A percentile compares a stretch with the other conserved stretches of the same genome.
Conservation (phyloP, 2,329 filamentous ascomycete species). For the Albifimbria verrucaria region DNA sequence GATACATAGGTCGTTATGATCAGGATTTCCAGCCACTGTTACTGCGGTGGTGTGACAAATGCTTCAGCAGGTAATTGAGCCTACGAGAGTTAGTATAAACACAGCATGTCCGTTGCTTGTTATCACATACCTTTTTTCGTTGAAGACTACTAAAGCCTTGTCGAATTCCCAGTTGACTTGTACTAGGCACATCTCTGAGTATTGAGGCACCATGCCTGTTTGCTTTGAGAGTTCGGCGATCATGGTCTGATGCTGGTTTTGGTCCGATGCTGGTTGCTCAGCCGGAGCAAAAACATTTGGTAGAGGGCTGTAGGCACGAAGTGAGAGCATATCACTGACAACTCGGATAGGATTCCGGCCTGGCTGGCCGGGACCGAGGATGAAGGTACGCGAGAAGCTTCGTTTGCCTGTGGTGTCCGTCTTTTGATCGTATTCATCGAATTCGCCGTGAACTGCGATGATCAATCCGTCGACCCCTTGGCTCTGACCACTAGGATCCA, state of each 20-base stretch:
- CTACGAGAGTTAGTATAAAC: constrained; percentile 23
- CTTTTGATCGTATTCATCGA: constrained; percentile 65
- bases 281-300: constrained; percentile 37
- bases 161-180: constrained; percentile 79
- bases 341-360: constrained; percentile 66
- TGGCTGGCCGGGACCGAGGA: constrained; percentile 71
- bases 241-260: constrained; percentile 62
- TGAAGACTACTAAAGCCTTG: constrained; percentile 71
- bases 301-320: constrained; percentile 62
- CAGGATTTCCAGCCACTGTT: neutral
- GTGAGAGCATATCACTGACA: constrained; percentile 72
- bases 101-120: neutral
- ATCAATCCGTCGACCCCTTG: constrained; percentile 73
- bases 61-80: constrained; percentile 46
- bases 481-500: constrained; percentile 64
- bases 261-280: constrained; percentile 20
- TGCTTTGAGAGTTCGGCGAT: constrained; percentile 71
- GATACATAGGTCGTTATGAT: too few relatives aligned
- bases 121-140: constrained; percentile 64
- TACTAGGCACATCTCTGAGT: constrained; percentile 75
- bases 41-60: constrained; percentile 26
- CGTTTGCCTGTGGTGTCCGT: constrained; percentile 60
- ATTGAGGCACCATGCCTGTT: constrained; percentile 77
- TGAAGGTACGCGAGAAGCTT: constrained; percentile 78
- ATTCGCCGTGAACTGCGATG: constrained; percentile 79